phyloP scores from a whole-genome alignment of 129 eudicot species.

The Helianthus tuberosus region DNA sequence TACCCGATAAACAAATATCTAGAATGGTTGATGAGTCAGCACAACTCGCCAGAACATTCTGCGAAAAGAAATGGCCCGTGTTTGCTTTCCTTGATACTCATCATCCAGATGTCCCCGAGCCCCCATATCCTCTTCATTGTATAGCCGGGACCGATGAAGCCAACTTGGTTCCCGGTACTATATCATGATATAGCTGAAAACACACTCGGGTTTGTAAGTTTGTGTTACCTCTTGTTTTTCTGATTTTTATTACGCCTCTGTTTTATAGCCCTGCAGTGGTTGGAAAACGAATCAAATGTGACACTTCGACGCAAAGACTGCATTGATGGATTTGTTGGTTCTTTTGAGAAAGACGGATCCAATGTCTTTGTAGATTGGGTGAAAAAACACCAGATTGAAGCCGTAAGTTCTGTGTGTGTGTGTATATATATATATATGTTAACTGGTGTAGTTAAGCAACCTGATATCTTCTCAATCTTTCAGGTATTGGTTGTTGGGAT shows the following conservation, averaged over 20 bases:
- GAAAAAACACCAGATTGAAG: conserved; percentile 65
- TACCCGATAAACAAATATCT: too few relatives aligned
- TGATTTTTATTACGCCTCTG: conserved; percentile 18
- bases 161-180: conserved; percentile 71
- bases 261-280: conserved; percentile 65
- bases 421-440: not conserved
- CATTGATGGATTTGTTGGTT: conserved; percentile 89
- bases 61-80: conserved; percentile 78
- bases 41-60: conserved; percentile 64
- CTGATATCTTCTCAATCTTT: conserved; percentile 11
- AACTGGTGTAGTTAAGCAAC: not conserved
- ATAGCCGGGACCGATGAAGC: conserved; percentile 80
- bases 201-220: not conserved
- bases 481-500: conserved; percentile 84
- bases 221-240: conserved; percentile 6
- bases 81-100: conserved; percentile 86
- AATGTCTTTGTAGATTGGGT: conserved; percentile 86
- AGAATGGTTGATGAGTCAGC: conserved; percentile 24
- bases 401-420: conserved; percentile 42
- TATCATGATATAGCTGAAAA: conserved; percentile 5
- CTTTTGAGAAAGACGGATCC: conserved; percentile 27
- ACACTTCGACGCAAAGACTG: conserved; percentile 82
- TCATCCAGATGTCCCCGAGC: conserved; percentile 85
- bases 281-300: conserved; percentile 76
- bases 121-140: conserved; percentile 95